These are phyloP conservation scores for Eucalyptus grandis DNA, from an alignment of 345 rosid species.

Conservation along the genomic window DNA sequence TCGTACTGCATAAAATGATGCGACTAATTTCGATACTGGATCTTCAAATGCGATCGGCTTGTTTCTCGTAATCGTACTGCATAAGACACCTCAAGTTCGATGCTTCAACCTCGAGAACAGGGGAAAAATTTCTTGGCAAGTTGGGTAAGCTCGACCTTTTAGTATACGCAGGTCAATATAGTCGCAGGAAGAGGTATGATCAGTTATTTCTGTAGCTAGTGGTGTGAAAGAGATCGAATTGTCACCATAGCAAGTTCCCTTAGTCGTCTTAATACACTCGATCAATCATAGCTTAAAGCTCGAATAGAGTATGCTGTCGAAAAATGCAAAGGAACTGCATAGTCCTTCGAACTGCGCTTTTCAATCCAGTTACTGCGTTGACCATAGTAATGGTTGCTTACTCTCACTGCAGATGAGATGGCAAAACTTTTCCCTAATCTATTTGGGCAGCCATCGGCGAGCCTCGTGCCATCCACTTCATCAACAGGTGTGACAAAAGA, in stretches of 20 bases:
- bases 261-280: neutral
- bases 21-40: neutral
- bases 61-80: neutral
- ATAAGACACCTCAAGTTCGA: neutral
- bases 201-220: neutral
- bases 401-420: constrained; percentile 48
- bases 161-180: neutral
- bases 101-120: neutral
- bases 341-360: neutral
- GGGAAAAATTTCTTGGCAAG: neutral
- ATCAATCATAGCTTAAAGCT: neutral
- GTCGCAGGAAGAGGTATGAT: neutral
- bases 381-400: neutral
- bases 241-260: rapidly evolving
- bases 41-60: neutral
- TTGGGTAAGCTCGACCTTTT: neutral
- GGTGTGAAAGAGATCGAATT: neutral
- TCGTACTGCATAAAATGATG: neutral
- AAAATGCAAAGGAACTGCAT: neutral
- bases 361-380: neutral
- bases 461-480: constrained; percentile 33
- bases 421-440: constrained; percentile 80
- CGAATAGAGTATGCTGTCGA: neutral
- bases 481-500: neutral
- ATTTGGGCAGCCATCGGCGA: constrained; percentile 78